phyloP scores from a whole-genome alignment of 2,329 filamentous ascomycete species.

The Aspergillus neoniger region DNA sequence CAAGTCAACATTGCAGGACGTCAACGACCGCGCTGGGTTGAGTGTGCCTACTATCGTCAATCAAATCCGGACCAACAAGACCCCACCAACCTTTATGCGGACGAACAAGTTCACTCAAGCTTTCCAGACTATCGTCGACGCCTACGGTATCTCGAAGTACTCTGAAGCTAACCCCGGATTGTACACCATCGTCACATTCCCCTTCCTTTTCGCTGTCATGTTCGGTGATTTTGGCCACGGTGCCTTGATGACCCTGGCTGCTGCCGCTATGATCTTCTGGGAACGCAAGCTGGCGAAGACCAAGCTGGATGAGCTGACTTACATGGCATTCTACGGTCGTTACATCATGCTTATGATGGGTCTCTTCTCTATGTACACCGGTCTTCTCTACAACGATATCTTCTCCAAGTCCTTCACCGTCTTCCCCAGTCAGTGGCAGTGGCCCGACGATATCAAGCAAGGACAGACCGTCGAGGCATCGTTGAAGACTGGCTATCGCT shows the following conservation, averaged over 20 bases:
- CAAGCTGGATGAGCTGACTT: slow-evolving; percentile 95
- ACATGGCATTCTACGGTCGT: slow-evolving; percentile 97
- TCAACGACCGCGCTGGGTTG: slow-evolving; percentile 91
- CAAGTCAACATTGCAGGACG: slow-evolving; percentile 90
- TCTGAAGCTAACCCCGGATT: slow-evolving; percentile 95
- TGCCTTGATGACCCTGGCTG: slow-evolving; percentile 79
- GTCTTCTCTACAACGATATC: slow-evolving; percentile 94
- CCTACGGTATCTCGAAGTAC: slow-evolving; percentile 96
- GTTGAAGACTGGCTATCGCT: slow-evolving; percentile 75
- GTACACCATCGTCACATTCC: slow-evolving; percentile 94
- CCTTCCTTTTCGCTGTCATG: slow-evolving; percentile 99
- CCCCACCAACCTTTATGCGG: slow-evolving; percentile 93
- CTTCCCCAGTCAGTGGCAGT: slow-evolving; percentile 89
- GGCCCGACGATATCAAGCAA: slow-evolving; percentile 67
- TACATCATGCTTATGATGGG: slow-evolving; percentile 99
- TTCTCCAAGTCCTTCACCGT: slow-evolving; percentile 92
- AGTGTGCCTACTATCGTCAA: slow-evolving; percentile 99
- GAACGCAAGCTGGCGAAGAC: slow-evolving; percentile 79
- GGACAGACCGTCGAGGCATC: slow-evolving; percentile 66
- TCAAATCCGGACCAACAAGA: slow-evolving; percentile 95
- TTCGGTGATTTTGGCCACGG: slow-evolving; percentile 98
- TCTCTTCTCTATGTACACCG: slow-evolving; percentile 94
- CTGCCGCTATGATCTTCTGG: slow-evolving; percentile 92
- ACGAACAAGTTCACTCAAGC: slow-evolving; percentile 98
- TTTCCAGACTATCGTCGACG: slow-evolving; percentile 98